Base-by-base conservation (phyloP, 805 yeast species). In the Clavispora carvajalis region DNA sequence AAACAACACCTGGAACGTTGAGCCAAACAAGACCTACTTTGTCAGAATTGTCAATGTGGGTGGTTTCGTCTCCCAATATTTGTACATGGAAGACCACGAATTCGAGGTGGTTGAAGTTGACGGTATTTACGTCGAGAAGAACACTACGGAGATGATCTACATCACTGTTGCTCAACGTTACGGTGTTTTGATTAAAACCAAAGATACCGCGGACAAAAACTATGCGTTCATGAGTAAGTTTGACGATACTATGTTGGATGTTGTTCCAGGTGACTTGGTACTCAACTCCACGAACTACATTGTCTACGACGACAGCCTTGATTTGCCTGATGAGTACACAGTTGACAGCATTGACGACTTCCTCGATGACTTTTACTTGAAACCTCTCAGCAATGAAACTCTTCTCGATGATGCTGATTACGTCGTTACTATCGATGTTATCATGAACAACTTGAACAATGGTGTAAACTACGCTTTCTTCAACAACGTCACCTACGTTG, bases 401-500 rank as follows among this genome's bases (percentile, higher is more conserved):
- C 54, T 77, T 22, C 71, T 65, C 28, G 85, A 76, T 33, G 86
- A 83, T 18, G 80, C 90, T 11, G 95, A 87, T 59, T 71, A 74
- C 50, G 70, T 71, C 41, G 73, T 89, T 54, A 72, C 77, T n/a
- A 69, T 93, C 38, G 80, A 79, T 52, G 90, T 93, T 43, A 60
- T 64, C 21, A 89, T 93, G 97, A 82, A 83, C 61, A 86, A 87
- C 71, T 73, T 93, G 63, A 75, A 73, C 36, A 71, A 88, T 62
- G 99, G 99, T 70, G 73, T 82, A 47, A 89, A 89, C 70, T 93
- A 93, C 60, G 98, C 98, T n/a, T 85, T 91, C 69, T 88, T 91
- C 82, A 90, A 91, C 73, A 83, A 87, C 59, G 71, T 85, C 57
- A 76, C 95, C 18, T 93, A 77, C 65, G 69, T 76, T 25, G 60